phyloP scores from a whole-genome alignment of 2,329 filamentous ascomycete genomes.

The Xylariaceae sp. region DNA sequence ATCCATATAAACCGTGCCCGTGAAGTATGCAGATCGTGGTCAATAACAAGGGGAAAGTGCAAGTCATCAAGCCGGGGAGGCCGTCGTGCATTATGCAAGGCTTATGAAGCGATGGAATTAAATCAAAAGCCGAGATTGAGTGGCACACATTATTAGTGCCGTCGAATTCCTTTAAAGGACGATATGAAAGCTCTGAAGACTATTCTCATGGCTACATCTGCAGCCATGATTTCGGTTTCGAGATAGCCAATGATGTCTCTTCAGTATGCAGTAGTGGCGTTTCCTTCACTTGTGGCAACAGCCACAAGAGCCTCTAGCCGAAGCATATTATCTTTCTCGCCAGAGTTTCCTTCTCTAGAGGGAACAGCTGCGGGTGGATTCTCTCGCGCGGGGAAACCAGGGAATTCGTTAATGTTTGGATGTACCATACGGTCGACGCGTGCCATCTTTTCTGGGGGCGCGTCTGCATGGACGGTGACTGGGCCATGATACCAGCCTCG shows the following conservation, averaged over 20 bases:
- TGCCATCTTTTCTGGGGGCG: constrained; percentile 34
- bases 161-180: constrained; percentile 1
- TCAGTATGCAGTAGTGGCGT: constrained; percentile 30
- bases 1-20: constrained; percentile 11
- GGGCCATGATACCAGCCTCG: constrained; percentile 69
- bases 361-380: constrained; percentile 23
- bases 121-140: not conserved
- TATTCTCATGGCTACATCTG: not conserved
- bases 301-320: constrained; percentile 61
- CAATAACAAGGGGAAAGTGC: constrained; percentile 5
- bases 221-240: constrained; percentile 1
- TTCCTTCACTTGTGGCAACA: constrained; percentile 56
- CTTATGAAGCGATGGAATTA: not conserved
- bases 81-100: constrained; percentile 13
- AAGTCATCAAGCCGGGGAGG: constrained; percentile 13
- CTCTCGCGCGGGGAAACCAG: constrained; percentile 43
- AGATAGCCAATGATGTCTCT: not conserved
- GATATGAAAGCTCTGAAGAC: constrained; percentile 2
- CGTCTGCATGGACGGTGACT: constrained; percentile 31
- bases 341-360: constrained; percentile 28
- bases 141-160: not conserved
- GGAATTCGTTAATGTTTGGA: constrained; percentile 50
- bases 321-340: constrained; percentile 43
- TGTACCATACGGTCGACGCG: constrained; percentile 55
- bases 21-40: constrained; percentile 2